Base-by-base conservation (phyloP, 148 eudicot genomes). In the Simmondsia chinensis region DNA sequence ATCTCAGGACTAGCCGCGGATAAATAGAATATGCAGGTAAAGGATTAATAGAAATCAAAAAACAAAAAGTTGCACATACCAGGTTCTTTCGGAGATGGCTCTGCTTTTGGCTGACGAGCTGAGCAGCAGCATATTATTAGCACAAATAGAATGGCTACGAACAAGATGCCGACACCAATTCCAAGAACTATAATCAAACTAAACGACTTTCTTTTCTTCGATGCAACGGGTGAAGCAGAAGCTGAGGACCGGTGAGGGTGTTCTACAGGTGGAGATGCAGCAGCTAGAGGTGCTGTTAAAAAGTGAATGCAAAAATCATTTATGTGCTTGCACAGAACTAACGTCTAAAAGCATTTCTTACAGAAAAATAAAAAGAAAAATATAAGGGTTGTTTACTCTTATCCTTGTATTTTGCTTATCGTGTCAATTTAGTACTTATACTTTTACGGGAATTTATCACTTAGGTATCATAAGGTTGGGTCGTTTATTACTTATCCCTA, bases 251-350 rank as follows among this genome's bases (percentile, higher is more conserved):
- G 56, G 24, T 51, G 59, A 31, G 56, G 48, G 59, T 69, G 73
- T 52, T 76, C 57, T 52, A 56, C 57, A 26, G 95, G 77, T 31
- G 81, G 16, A 17, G n/a, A n/a, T n/a, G 61, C 48, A 27, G 70
- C 75, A 67, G 64, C 42, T 34, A 20, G n/a, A 20, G 95, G 95
- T 60, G 95, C 95, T 91, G 95, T 46, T n/a, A n/a, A n/a, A 61
- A 3, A 63, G 24, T 23, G 42, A 39, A 45, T 27, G 39, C 45
- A 49, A 56, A 8, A 42, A 18, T 12, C 24, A 12, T 40, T 38
- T 54, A 45, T 2, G 16, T 13, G 5, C 41, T 17, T 6, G 20
- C 20, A 20, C 13, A 13, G 28, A n/a, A 41, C 21, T 23, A 21
- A 35, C 8, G 20, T 17, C 30, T 11, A 37, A 21, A 18, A 28